phyloP scores from a whole-genome alignment of 441 rosid genomes.

The Eruca vesicaria region DNA sequence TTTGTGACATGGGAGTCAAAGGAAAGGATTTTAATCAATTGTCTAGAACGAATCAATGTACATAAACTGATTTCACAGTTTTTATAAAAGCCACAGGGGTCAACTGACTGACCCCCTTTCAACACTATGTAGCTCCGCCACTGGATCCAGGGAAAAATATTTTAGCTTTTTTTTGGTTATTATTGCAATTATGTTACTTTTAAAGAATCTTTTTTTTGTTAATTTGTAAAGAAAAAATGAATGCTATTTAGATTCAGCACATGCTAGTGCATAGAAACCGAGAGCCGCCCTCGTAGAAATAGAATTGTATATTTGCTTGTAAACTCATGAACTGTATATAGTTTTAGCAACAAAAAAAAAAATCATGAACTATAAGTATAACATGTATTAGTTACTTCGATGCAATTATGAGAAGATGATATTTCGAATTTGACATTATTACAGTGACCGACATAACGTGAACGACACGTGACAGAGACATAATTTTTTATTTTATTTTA shows the following conservation, averaged over 20 bases:
- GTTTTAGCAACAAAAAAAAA: too few species aligned
- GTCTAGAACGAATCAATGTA: too few species aligned
- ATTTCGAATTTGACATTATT: background rate
- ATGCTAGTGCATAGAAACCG: constrained; percentile 27
- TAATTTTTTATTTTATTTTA: too few species aligned
- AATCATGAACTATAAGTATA: background rate
- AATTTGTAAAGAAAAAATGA: constrained; percentile 7
- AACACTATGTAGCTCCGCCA: too few species aligned
- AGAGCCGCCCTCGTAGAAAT: constrained; percentile 28
- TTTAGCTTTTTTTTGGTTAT: background rate
- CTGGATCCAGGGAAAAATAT: background rate
- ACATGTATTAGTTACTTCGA: background rate
- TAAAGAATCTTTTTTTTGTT: too few species aligned
- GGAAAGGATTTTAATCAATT: too few species aligned
- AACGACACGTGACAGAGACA: background rate
- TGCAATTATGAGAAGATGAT: background rate
- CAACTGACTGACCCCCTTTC: too few species aligned
- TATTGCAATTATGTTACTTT: background rate
- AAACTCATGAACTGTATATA: too few species aligned
- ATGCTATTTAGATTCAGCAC: constrained; percentile 31
- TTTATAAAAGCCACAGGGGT: too few species aligned
- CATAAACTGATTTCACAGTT: too few species aligned
- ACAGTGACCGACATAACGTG: background rate
- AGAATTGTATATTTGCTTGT: background rate
- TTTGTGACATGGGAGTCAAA: too few species aligned